phyloP scores from a whole-genome alignment of 2,329 filamentous ascomycete genomes.

The Fusarium transvaalense region DNA sequence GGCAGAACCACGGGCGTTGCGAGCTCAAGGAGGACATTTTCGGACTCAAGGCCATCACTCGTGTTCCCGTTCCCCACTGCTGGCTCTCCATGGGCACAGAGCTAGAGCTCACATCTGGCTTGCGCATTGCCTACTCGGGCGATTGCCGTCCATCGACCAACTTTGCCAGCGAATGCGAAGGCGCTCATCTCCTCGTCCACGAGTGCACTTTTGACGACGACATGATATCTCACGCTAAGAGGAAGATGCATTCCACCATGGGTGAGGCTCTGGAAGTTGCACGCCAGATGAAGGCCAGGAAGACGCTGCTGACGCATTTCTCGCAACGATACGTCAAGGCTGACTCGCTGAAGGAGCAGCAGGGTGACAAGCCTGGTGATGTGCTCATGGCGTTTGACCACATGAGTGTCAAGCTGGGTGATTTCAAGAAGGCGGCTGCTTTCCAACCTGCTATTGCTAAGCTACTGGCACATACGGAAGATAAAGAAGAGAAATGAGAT shows the following conservation, averaged over 20 bases:
- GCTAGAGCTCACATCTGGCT: slow-evolving; percentile 80
- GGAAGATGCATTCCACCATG: slow-evolving; percentile 93
- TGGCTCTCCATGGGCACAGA: slow-evolving; percentile 80
- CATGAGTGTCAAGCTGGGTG: slow-evolving; percentile 78
- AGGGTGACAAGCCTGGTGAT: slow-evolving; percentile 54
- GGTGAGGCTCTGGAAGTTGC: slow-evolving; percentile 86
- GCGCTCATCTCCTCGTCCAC: slow-evolving; percentile 88
- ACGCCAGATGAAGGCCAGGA: slow-evolving; percentile 80
- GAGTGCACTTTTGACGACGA: slow-evolving; percentile 97
- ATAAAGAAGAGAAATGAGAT: slow-evolving; percentile 16
- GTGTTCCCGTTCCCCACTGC: slow-evolving; percentile 82
- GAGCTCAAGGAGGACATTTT: slow-evolving; percentile 62
- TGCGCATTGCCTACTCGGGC: slow-evolving; percentile 93
- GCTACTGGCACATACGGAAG: slow-evolving; percentile 34
- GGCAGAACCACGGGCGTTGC: slow-evolving; percentile 52
- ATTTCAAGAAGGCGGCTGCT: slow-evolving; percentile 73
- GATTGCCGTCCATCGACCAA: slow-evolving; percentile 84
- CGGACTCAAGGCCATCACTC: slow-evolving; percentile 75
- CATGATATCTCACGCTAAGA: slow-evolving; percentile 78
- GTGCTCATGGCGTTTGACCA: slow-evolving; percentile 83
- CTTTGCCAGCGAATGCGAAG: slow-evolving; percentile 78
- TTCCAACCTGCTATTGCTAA: slow-evolving; percentile 45
- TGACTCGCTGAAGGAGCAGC: slow-evolving; percentile 48
- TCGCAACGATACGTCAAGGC: slow-evolving; percentile 89
- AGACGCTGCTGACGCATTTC: slow-evolving; percentile 92